phyloP scores from a whole-genome alignment of 129 eudicot species.

The Smallanthus sonchifolius region DNA sequence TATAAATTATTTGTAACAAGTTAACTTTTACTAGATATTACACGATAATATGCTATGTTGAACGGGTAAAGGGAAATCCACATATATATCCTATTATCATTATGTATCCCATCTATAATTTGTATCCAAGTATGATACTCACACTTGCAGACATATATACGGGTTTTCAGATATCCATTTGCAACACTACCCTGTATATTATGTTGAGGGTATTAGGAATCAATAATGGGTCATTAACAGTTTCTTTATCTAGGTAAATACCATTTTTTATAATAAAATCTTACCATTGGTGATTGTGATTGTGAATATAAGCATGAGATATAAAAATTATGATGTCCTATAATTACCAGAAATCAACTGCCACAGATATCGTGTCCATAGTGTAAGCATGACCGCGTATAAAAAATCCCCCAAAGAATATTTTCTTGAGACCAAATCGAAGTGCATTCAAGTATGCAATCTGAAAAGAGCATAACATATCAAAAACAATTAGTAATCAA shows the following conservation, averaged over 20 bases:
- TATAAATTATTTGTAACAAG: too few species aligned
- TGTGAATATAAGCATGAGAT: slow-evolving; percentile 4
- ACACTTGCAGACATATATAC: background rate
- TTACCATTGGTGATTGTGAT: background rate
- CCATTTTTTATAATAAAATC: background rate
- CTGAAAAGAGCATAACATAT: slow-evolving; percentile 34
- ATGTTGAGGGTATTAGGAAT: background rate
- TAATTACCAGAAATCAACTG: slow-evolving; percentile 83
- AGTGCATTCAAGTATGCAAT: slow-evolving; percentile 91
- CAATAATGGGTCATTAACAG: background rate
- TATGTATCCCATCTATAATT: too few species aligned
- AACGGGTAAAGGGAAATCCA: too few species aligned
- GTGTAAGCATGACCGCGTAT: slow-evolving; percentile 91
- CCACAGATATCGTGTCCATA: slow-evolving; percentile 96
- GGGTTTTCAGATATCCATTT: background rate
- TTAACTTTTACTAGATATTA: too few species aligned
- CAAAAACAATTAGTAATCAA: background rate
- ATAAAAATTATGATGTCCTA: background rate
- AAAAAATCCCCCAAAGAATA: slow-evolving; percentile 92
- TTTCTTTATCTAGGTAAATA: background rate
- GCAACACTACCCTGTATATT: background rate
- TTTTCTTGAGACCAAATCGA: slow-evolving; percentile 81
- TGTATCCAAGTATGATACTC: background rate
- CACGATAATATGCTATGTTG: too few species aligned
- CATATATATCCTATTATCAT: too few species aligned